Conservation (phyloP, 2,329 filamentous ascomycete species). For the Fusarium sororula region DNA sequence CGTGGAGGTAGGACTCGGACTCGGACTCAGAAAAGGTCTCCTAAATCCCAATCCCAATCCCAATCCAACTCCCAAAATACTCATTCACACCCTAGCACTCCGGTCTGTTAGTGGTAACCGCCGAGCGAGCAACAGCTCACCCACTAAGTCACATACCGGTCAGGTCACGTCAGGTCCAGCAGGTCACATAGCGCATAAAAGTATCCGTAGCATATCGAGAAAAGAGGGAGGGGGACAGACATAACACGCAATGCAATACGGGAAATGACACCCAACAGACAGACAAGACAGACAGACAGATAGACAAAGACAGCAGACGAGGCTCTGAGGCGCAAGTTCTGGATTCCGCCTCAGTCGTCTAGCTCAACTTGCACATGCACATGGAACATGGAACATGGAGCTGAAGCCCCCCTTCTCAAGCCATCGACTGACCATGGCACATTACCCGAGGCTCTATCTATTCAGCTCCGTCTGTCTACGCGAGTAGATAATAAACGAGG, state of each 20-base stretch:
- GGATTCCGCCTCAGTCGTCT: slow-evolving; percentile 17
- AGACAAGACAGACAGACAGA: no score
- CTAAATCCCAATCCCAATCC: not conserved
- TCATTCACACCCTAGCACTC: not conserved
- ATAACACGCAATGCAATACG: not conserved
- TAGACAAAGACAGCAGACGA: not conserved
- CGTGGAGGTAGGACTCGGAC: slow-evolving; percentile 13
- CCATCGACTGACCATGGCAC: slow-evolving; percentile 4
- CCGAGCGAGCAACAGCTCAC: not conserved
- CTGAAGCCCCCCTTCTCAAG: slow-evolving; percentile 26
- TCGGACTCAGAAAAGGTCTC: not conserved
- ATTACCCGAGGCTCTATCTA: not conserved
- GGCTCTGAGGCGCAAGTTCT: slow-evolving; percentile 16
- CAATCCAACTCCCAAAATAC: not conserved
- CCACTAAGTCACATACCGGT: not conserved
- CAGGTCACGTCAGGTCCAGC: not conserved
- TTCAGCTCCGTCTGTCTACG: slow-evolving; percentile 19
- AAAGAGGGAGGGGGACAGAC: not conserved
- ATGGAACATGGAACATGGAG: slow-evolving; percentile 19
- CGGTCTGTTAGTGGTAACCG: slow-evolving; percentile 7
- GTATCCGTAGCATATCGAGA: not conserved
- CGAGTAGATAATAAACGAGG: not conserved
- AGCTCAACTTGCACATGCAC: slow-evolving; percentile 19
- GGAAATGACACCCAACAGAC: slow-evolving; percentile 5
- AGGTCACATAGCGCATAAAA: not conserved